phyloP scores from a whole-genome alignment of 1,284 basidiomycete genomes.

The Takashimella koratensis region DNA sequence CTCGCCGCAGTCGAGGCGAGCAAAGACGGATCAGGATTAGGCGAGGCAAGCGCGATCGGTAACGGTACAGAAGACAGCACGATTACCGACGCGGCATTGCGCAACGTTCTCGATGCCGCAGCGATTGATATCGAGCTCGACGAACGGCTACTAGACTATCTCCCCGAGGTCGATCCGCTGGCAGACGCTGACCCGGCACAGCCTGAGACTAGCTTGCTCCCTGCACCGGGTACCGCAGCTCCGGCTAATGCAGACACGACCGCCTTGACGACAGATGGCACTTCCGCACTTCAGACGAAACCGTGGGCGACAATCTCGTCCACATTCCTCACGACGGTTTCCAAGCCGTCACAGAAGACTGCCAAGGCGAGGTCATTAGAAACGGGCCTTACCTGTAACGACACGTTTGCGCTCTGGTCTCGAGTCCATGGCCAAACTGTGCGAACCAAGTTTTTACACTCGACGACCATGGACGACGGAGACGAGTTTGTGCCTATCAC shows the following conservation, averaged over 20 bases:
- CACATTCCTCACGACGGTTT: slow-evolving; percentile 87
- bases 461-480: slow-evolving; percentile 59
- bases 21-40: not conserved
- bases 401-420: slow-evolving; percentile 91
- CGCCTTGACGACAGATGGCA: no score
- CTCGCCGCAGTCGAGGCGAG: not conserved
- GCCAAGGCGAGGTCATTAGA: slow-evolving; percentile 91
- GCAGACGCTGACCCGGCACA: not conserved
- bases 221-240: not conserved
- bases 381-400: slow-evolving; percentile 82
- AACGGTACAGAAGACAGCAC: not conserved
- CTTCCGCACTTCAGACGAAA: slow-evolving; percentile 1
- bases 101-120: not conserved
- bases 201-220: not conserved
- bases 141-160: not conserved
- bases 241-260: not conserved
- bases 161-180: not conserved
- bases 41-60: not conserved
- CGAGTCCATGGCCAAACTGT: slow-evolving; percentile 96
- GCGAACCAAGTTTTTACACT: slow-evolving; percentile 72
- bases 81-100: not conserved
- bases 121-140: not conserved
- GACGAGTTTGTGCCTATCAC: slow-evolving; percentile 1
- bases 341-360: slow-evolving; percentile 95
- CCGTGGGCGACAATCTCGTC: slow-evolving; percentile 89